Conservation (phyloP, 306 rosid species). For the Ceratonia siliqua region DNA sequence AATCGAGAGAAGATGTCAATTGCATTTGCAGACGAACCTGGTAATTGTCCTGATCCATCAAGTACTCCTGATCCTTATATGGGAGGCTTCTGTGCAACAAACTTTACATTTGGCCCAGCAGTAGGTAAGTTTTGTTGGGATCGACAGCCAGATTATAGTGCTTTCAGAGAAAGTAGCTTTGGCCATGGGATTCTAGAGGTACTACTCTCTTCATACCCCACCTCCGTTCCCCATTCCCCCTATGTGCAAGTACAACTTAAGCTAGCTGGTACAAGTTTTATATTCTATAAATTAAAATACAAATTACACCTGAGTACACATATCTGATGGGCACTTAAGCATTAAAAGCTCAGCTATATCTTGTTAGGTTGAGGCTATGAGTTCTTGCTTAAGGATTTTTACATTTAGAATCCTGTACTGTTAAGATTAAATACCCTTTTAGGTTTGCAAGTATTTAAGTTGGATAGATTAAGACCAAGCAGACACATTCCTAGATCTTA, state of each 20-base stretch:
- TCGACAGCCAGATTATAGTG: constrained; percentile 70
- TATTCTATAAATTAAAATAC: constrained; percentile 2
- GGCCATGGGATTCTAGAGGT: constrained; percentile 87
- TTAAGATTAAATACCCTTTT: neutral
- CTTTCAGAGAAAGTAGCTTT: constrained; percentile 75
- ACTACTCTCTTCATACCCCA: constrained; percentile 20
- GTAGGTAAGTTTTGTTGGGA: constrained; percentile 78
- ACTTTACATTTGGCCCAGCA: constrained; percentile 65
- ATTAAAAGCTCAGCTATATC: constrained; percentile 5
- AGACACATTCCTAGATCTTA: neutral
- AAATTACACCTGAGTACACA: neutral
- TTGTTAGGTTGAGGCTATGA: constrained; percentile 25
- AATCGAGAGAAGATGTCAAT: constrained; percentile 85
- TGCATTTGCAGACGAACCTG: constrained; percentile 60
- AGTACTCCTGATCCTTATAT: constrained; percentile 47
- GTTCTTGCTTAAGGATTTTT: neutral
- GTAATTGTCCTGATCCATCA: constrained; percentile 63
- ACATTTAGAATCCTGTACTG: neutral
- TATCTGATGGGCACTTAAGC: neutral
- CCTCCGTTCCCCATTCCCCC: neutral
- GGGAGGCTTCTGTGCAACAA: constrained; percentile 67
- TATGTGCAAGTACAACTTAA: neutral
- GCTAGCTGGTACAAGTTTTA: neutral
- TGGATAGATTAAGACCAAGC: neutral
- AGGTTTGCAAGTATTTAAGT: neutral